Percentiles rank a stretch among this genome's conserved stretches.
Evolutionary conservation across 1,139 yeast species (phyloP).

Genomic region (Candida albicans): DNA sequence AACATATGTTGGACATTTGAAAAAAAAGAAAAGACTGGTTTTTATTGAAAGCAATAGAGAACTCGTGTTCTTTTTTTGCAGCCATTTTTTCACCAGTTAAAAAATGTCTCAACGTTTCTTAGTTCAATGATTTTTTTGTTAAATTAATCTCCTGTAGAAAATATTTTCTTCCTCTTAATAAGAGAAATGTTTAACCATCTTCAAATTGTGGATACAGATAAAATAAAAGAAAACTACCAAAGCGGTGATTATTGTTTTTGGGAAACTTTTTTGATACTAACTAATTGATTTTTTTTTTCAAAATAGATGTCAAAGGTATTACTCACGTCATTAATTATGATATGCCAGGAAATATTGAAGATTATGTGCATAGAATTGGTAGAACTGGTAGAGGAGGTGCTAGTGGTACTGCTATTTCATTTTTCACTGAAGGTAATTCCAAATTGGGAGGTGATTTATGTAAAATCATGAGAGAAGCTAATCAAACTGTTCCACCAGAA

Average conservation of each 20-base stretch:
- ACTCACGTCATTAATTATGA: slow-evolving; percentile 91
- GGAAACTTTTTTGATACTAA: slow-evolving; percentile 24
- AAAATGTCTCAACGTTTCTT: no score
- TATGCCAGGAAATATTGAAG: slow-evolving; percentile 98
- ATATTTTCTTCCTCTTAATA: background rate
- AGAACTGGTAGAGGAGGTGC: slow-evolving; percentile 99
- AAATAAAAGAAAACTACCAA: no score
- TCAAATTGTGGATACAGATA: no score
- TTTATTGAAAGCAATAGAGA: background rate
- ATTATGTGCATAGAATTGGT: slow-evolving; percentile 93
- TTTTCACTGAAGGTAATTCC: slow-evolving; percentile 86
- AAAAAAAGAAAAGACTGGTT: background rate
- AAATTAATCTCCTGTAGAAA: background rate
- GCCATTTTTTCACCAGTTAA: no score
- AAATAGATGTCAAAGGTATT: slow-evolving; percentile 92
- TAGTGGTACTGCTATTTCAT: slow-evolving; percentile 90
- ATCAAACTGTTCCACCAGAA: slow-evolving; percentile 78
- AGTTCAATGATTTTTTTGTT: background rate
- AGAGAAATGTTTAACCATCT: no score
- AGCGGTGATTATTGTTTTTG: no score
- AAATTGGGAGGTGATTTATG: slow-evolving; percentile 89
- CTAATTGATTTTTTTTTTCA: slow-evolving; percentile 18
- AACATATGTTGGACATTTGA: background rate
- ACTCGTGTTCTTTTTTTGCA: no score
- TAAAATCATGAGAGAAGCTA: slow-evolving; percentile 92